Evolutionary conservation across 495 filamentous ascomycete species (phyloP).

Genomic region (Penicillium chermesinum): DNA sequence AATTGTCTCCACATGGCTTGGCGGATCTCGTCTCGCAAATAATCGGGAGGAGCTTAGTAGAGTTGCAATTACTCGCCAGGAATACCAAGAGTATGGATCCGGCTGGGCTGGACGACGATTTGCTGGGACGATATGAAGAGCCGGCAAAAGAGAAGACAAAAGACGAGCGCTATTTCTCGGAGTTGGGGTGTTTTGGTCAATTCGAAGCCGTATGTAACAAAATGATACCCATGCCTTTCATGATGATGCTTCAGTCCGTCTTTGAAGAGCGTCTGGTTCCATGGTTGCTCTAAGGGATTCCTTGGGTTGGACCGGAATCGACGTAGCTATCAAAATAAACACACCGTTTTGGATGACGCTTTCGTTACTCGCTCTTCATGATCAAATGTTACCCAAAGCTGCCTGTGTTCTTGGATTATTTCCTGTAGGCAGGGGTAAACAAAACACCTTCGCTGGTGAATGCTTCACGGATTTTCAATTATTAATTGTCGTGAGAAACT

Average conservation of each 20-base stretch:
- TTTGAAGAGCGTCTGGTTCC: neutral
- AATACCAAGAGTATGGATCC: conserved; percentile 85
- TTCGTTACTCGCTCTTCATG: neutral
- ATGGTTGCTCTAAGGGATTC: neutral
- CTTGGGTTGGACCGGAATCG: neutral
- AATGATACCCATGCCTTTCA: conserved; percentile 26
- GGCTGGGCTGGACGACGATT: conserved; percentile 76
- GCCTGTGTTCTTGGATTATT: too few species aligned
- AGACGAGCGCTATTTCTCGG: conserved; percentile 1
- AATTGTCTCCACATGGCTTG: conserved; percentile 76
- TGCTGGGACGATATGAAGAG: conserved; percentile 30
- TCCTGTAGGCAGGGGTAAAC: too few species aligned
- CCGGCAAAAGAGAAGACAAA: neutral
- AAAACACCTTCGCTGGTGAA: too few species aligned
- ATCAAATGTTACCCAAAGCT: neutral
- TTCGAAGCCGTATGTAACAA: conserved; percentile 5
- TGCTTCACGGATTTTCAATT: too few species aligned
- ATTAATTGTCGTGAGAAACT: too few species aligned
- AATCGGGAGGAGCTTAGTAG: conserved; percentile 56
- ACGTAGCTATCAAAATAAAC: neutral
- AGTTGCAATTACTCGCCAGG: conserved; percentile 71
- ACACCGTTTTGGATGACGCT: neutral
- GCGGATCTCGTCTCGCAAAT: conserved; percentile 68
- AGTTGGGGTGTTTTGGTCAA: conserved; percentile 9
- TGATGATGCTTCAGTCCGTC: conserved; percentile 1